Percentiles rank a stretch among this genome's conserved stretches.
Conservation (phyloP, 768 basidiomycete genomes). For the Terana coerulea region DNA sequence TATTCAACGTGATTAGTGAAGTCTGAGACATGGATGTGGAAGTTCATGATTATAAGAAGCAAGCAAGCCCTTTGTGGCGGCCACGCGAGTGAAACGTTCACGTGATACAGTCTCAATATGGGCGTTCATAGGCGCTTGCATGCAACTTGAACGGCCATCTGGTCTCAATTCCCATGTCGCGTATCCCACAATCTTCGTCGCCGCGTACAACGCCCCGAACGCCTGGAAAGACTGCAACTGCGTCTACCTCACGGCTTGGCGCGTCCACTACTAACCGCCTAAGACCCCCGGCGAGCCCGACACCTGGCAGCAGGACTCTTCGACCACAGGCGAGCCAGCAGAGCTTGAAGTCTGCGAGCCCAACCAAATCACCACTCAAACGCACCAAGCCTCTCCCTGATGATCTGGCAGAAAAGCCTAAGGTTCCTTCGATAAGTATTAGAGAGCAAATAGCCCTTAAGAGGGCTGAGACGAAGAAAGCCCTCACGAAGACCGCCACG, state of each 20-base stretch:
- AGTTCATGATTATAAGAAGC: too few species aligned
- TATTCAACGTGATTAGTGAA: too few species aligned
- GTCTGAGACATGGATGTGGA: too few species aligned
- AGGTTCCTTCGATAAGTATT: conserved; percentile 42
- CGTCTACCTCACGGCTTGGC: conserved; percentile 15
- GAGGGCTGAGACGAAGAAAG: conserved; percentile 75
- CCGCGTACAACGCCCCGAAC: conserved; percentile 22
- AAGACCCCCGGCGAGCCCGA: conserved; percentile 11
- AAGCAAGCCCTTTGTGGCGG: neutral
- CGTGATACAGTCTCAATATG: neutral
- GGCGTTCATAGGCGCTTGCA: neutral
- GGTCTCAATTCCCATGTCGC: conserved; percentile 32
- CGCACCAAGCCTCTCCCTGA: conserved; percentile 10
- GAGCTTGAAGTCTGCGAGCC: conserved; percentile 14
- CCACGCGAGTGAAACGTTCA: neutral
- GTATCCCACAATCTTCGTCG: conserved; percentile 34
- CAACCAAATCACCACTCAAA: conserved; percentile 12
- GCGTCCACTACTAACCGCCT: conserved; percentile 7
- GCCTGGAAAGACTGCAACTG: conserved; percentile 19
- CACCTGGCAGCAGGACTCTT: conserved; percentile 12
- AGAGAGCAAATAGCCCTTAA: conserved; percentile 78
- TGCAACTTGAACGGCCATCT: neutral
- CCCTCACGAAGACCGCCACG: conserved; percentile 22
- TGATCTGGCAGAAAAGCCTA: conserved; percentile 27
- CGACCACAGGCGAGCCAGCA: conserved; percentile 20